A percentile compares a stretch with the other conserved stretches of the same genome.
phyloP scores from a whole-genome alignment of 2,329 filamentous ascomycete species.

The Sporothrix protearum region DNA sequence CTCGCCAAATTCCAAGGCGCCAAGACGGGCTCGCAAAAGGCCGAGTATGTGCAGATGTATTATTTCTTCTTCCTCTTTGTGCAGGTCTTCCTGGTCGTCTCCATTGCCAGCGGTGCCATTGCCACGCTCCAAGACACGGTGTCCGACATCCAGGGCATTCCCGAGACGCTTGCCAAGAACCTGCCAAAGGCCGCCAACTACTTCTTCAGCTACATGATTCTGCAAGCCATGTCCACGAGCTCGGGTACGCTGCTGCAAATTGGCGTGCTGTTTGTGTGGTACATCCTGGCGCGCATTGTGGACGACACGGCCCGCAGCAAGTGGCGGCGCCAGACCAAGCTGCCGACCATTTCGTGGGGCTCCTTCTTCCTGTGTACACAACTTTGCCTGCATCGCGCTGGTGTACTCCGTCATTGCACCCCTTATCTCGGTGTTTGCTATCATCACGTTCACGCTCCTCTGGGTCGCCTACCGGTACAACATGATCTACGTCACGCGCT shows the following conservation, averaged over 20 bases:
- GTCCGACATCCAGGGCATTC: constrained; percentile 61
- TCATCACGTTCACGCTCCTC: constrained; percentile 84
- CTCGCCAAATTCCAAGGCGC: constrained; percentile 72
- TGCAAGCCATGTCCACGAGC: constrained; percentile 87
- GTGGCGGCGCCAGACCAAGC: constrained; percentile 75
- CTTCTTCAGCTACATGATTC: constrained; percentile 97
- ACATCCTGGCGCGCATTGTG: constrained; percentile 71
- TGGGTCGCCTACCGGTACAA: constrained; percentile 97
- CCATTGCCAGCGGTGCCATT: constrained; percentile 69
- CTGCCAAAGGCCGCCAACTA: constrained; percentile 88
- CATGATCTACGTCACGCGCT: constrained; percentile 90
- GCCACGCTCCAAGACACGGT: constrained; percentile 56
- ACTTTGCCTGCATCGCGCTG: constrained; percentile 86
- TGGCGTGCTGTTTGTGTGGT: constrained; percentile 74
- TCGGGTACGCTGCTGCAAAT: constrained; percentile 85
- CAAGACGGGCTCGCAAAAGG: constrained; percentile 74
- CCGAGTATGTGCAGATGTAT: constrained; percentile 83
- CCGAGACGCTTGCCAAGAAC: constrained; percentile 69
- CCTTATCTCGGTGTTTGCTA: constrained; percentile 86
- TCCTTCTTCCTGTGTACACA: constrained; percentile 92
- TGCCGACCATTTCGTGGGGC: constrained; percentile 82
- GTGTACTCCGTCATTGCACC: constrained; percentile 89
- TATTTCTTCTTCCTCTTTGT: constrained; percentile 95
- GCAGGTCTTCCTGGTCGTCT: constrained; percentile 90
- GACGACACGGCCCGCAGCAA: constrained; percentile 81